Evolutionary conservation across 805 yeast species (phyloP), one percentile per base, ranked within the genome.

Genomic region (Suhomyces xylopsoci): DNA sequence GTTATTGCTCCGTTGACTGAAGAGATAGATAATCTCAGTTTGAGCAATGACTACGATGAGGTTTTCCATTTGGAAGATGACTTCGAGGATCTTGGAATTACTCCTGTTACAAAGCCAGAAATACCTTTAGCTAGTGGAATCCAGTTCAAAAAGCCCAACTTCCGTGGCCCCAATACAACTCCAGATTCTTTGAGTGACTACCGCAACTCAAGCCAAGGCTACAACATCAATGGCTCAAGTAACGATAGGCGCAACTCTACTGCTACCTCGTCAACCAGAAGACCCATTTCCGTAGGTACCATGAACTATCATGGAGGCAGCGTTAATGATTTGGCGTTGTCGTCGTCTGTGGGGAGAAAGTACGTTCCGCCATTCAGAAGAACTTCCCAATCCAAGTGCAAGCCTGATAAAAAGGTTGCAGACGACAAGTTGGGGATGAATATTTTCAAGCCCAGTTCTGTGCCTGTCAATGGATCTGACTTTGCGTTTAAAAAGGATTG

Each of bases 291-390:
- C 8, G 52, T 36, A 42, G 48, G 45, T 1, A 19, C 26, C n/a
- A 32, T 17, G 40, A 36, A 20, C 14, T 14, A 22, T 8, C 45
- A 20, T 14, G 30, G 25, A 17, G 19, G 25, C 17, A 28, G 48
- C 38, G 7, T 30, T 17, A 45, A 34, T 14, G 52, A 55, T 15
- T 45, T 53, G n/a, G 47, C 54, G 1, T 30, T 53, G 43, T 56
- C 56, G 20, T 46, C 54, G 24, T 51, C 57, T 24, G 36, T 62
- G 28, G 68, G 75, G 38, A 88, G 88, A 3, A 85, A 82, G 62
- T 86, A 87, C 59, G 72, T 87, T 40, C 92, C 92, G 19, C 91
- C 91, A n/a, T 84, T 81, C 60, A 71, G 85, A 57, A 76, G 91
- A 63, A 79, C 81, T 0, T 79, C 84, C 4, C 71, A 67, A 36